phyloP scores from a whole-genome alignment of 2,329 filamentous ascomycete genomes.

The Kalmusia sp. region DNA sequence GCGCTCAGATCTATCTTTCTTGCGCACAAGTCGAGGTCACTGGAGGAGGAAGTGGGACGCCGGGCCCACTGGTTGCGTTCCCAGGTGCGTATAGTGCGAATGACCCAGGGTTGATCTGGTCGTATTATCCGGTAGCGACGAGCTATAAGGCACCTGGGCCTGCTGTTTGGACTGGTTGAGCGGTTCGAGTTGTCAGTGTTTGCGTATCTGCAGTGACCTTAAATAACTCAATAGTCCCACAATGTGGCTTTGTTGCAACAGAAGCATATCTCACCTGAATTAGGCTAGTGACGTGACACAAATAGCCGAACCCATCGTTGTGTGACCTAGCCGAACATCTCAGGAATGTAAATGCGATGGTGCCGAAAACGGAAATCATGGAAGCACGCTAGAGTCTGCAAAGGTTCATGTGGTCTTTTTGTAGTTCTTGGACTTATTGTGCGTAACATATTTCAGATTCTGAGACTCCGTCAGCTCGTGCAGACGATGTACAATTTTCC shows the following conservation, averaged over 20 bases:
- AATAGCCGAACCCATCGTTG: neutral
- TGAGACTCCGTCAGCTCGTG: too few species aligned
- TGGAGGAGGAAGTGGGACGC: constrained; percentile 45
- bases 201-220: too few species aligned
- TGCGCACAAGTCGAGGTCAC: constrained; percentile 55
- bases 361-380: constrained; percentile 13
- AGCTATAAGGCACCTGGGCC: constrained; percentile 38
- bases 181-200: too few species aligned
- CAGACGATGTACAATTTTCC: neutral
- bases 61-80: constrained; percentile 49
- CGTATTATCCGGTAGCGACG: constrained; percentile 35
- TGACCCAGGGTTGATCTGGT: constrained; percentile 40
- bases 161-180: constrained; percentile 29
- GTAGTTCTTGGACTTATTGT: too few species aligned
- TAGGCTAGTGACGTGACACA: neutral
- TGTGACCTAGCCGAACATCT: neutral
- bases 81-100: constrained; percentile 47
- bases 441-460: too few species aligned
- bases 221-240: too few species aligned
- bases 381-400: neutral
- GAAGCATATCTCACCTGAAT: neutral
- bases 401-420: neutral
- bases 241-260: neutral
- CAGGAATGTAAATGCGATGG: constrained; percentile 6
- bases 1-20: constrained; percentile 54